phyloP scores from a whole-genome alignment of 257 asterid genomes.

The Solanum gracilifrons region DNA sequence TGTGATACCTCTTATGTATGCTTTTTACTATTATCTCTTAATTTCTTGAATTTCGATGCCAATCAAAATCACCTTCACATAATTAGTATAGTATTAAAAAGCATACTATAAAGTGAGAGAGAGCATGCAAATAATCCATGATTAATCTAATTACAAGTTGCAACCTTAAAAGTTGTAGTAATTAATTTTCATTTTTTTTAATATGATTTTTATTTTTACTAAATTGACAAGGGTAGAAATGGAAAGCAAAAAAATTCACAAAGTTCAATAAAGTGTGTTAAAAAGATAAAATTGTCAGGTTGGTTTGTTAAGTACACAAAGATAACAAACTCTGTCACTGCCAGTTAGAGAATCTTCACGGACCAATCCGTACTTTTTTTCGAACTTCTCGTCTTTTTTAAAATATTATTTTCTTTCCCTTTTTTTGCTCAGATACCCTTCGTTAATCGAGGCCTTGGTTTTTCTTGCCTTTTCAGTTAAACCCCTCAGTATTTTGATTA shows the following conservation, averaged over 20 bases:
- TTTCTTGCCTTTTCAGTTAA: background rate
- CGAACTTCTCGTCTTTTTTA: background rate
- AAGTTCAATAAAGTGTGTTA: background rate
- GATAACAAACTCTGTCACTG: conserved; percentile 24
- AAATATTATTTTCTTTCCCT: background rate
- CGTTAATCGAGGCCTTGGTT: background rate
- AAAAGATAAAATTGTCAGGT: conserved; percentile 6
- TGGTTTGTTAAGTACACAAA: conserved; percentile 20
- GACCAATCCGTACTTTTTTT: conserved; percentile 13
- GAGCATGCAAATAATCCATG: background rate
- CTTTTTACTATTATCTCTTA: background rate
- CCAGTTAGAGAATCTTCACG: conserved; percentile 13
- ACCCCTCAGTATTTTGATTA: background rate
- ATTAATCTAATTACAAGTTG: background rate
- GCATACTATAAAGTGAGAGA: background rate
- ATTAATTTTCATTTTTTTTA: background rate
- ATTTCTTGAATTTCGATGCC: background rate
- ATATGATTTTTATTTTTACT: background rate
- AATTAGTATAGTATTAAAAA: background rate
- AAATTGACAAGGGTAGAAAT: background rate
- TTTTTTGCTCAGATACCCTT: conserved; percentile 1
- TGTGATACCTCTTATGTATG: rapidly evolving
- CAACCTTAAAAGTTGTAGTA: background rate
- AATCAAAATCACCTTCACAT: background rate
- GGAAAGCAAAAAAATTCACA: background rate